These are phyloP conservation scores for Ramaria sp. DNA, from an alignment of 768 basidiomycete genomes.

Conservation along the genomic window DNA sequence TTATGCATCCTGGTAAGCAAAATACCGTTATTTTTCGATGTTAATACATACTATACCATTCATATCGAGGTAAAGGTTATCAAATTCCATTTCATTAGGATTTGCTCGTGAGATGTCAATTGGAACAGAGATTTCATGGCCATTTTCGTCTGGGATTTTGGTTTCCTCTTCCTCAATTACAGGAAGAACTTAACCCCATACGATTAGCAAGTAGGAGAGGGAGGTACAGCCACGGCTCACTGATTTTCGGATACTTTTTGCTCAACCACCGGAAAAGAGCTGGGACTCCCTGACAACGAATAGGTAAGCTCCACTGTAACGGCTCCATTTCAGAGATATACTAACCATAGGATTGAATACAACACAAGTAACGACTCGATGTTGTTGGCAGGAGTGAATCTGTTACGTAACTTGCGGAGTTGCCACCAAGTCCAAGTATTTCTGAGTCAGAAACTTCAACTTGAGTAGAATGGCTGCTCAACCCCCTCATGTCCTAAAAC, in stretches of 20 bases:
- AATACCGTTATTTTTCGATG: background rate
- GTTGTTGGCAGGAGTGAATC: background rate
- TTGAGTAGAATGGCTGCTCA: background rate
- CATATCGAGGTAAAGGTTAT: conserved; percentile 98
- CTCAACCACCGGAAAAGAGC: conserved; percentile 98
- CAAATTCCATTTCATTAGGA: conserved; percentile 93
- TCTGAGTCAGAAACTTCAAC: background rate
- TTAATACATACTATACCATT: conserved; percentile 77
- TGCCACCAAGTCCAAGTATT: background rate
- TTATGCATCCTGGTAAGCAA: background rate
- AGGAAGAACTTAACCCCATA: conserved; percentile 41
- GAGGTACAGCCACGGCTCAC: conserved; percentile 30
- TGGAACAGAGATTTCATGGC: conserved; percentile 53
- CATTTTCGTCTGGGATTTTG: conserved; percentile 49
- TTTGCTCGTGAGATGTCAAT: conserved; percentile 72
- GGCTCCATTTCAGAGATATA: background rate
- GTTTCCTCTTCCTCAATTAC: conserved; percentile 81
- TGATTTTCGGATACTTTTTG: conserved; percentile 97
- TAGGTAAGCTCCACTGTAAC: background rate
- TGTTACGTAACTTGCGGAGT: no score
- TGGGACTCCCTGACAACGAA: conserved; percentile 71
- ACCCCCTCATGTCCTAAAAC: background rate
- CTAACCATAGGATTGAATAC: background rate
- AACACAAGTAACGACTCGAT: background rate
- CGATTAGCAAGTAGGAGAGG: background rate